phyloP scores from a whole-genome alignment of 106 monocot species.

The Amphibolis antarctica region DNA sequence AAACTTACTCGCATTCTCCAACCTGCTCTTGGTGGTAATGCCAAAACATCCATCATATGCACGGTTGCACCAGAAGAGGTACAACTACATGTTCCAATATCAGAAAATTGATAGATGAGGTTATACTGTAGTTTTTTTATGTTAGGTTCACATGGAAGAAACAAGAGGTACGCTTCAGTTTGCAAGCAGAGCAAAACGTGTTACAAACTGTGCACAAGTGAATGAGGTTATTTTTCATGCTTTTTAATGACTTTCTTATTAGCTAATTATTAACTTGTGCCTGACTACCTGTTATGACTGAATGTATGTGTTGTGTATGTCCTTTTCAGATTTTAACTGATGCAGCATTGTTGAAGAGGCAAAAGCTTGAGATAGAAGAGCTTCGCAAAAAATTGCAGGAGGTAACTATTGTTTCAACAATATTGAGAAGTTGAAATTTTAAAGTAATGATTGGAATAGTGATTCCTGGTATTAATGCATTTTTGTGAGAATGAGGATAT shows the following conservation, averaged over 20 bases:
- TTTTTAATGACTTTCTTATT: background rate
- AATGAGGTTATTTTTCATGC: slow-evolving; percentile 56
- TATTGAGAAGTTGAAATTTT: too few species aligned
- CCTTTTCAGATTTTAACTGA: slow-evolving; percentile 71
- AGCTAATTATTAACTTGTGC: background rate
- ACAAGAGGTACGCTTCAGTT: slow-evolving; percentile 86
- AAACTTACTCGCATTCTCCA: slow-evolving; percentile 91
- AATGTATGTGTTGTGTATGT: background rate
- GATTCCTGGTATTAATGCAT: background rate
- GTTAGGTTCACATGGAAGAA: slow-evolving; percentile 85
- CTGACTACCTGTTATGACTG: background rate
- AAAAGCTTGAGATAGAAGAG: slow-evolving; percentile 92
- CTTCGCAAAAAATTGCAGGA: slow-evolving; percentile 78
- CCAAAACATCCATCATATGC: slow-evolving; percentile 91
- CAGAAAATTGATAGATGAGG: slow-evolving; percentile 1
- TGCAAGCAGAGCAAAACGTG: slow-evolving; percentile 90
- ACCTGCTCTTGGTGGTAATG: slow-evolving; percentile 92
- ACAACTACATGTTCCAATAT: background rate
- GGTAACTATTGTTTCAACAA: background rate
- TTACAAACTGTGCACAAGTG: slow-evolving; percentile 95
- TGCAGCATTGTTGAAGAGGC: slow-evolving; percentile 83
- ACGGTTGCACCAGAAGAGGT: slow-evolving; percentile 98
- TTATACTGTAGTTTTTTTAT: background rate
- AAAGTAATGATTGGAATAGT: background rate
- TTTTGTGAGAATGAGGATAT: too few species aligned